A percentile compares a stretch with the other conserved stretches of the same genome.
Conservation (phyloP, 352 stramenopile genomes). For the Globisporangium nunn region DNA sequence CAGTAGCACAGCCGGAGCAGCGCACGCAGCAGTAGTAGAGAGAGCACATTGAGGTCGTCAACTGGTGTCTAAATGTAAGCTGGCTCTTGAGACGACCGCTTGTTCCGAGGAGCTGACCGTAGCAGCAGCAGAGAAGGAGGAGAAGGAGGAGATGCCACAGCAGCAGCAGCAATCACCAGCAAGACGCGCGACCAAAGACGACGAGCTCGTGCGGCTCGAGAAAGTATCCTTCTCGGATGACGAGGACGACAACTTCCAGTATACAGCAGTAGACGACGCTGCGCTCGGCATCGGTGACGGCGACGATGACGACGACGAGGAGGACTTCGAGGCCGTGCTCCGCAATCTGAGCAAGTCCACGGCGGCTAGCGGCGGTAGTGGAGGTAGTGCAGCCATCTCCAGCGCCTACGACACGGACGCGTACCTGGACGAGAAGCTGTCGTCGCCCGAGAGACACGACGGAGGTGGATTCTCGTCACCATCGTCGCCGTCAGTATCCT, state of each 20-base stretch:
- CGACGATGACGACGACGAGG: conserved; percentile 54
- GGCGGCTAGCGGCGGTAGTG: conserved; percentile 12
- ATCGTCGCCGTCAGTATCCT: not conserved
- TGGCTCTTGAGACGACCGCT: not conserved
- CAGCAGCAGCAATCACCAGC: conserved; percentile 9
- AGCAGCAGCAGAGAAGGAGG: not conserved
- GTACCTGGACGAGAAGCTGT: conserved; percentile 5
- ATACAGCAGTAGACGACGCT: conserved; percentile 65
- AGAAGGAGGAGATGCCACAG: conserved; percentile 10
- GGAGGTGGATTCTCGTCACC: not conserved
- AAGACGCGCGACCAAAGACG: conserved; percentile 12
- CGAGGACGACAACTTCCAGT: conserved; percentile 85
- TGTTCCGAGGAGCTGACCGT: not conserved
- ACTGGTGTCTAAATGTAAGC: not conserved
- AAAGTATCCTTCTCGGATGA: conserved; percentile 83
- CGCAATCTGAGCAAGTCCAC: conserved; percentile 68
- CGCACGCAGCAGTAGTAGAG: not conserved
- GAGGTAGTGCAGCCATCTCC: conserved; percentile 9
- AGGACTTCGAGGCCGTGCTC: conserved; percentile 81
- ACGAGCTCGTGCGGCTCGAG: conserved; percentile 82
- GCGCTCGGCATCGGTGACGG: conserved; percentile 29
- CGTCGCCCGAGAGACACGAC: conserved; percentile 10
- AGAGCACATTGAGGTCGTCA: too few relatives aligned
- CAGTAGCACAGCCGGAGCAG: not conserved
- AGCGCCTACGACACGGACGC: conserved; percentile 11